Base-by-base conservation (phyloP, 495 filamentous ascomycete genomes). In the Chaetomium tenue region DNA sequence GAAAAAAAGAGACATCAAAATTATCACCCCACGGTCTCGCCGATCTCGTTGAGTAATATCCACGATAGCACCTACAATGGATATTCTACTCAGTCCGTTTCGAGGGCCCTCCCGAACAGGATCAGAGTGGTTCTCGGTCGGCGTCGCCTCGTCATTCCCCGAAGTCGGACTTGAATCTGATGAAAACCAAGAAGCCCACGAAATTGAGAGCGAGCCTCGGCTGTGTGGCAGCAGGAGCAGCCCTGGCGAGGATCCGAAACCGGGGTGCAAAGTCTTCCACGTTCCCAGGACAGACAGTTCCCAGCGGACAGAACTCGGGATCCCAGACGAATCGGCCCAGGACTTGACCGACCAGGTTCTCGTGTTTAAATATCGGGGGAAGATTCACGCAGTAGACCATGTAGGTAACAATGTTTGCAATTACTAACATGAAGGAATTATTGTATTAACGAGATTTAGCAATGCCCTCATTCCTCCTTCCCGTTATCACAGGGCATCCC, bases 391-490 rank as follows among this genome's bases (percentile, higher is more conserved):
- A 7, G 76, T 87, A 55, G 84, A 86, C 54, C 84, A 87, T 74
- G 85, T 86, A 67, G 75, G 83, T 77, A 9, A 44, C 13, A 18
- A 16, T 16, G 40, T 18, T n/a, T n/a, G 40, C 5, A 18, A 44
- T 44, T 44, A 18, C 5, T 44, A 5, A 15, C 23, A 44, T 15
- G 22, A 23, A 42, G 9, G 28, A 33, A 11, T 13, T n/a, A 2
- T 23, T n/a, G 3, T 39, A 23, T 13, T 65, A 28, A 58, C 18
- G 15, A 8, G 61, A 39, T 63, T 20, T 20, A 87, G 85, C 78
- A 82, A 83, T 87, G 85, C 61, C 85, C 85, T 5, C 85, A 87
- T 68, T 83, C 84, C 5, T 76, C 83, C 1, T 87, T 78, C 68
- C 84, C 84, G 0, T 78, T 87, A 0, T 84, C 81, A 0, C 77